Base-by-base conservation (phyloP, 768 basidiomycete genomes). In the Xerocomellus intermedius region DNA sequence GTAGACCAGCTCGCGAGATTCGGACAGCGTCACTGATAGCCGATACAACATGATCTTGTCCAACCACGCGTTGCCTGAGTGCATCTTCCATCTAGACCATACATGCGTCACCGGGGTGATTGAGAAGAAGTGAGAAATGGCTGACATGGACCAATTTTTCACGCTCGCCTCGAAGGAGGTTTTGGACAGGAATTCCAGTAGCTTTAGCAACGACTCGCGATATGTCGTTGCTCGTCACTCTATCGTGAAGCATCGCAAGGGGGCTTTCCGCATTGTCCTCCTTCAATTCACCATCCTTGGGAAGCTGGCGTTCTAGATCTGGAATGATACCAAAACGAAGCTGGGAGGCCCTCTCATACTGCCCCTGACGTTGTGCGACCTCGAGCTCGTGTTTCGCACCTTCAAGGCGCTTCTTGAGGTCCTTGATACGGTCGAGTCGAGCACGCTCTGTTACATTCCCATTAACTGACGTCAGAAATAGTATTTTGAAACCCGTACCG, bases 181-280 rank as follows among this genome's bases (percentile, higher is more conserved):
- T 94, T 70, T 91, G 84, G 2, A 95, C 92, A 0, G 94, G 94
- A 26, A 96, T 94, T 7, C 94, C 94, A 1, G 94, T 97, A 0
- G 89, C 80, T 65, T 87, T 89, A 8, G 91, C 91, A 4, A 95
- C 88, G 21, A 95, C 94, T 3, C 89, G 78, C 2, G 94, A 84
- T 46, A 96, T 94, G 68, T 95, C 92, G 62, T 84, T 85, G n/a
- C 86, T 86, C 8, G 89, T 94, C 8, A 97, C 91, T 38, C 91
- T 78, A 57, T 94, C 93, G 60, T 93, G 86, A 33, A 95, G 75
- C 81, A 90, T 88, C 13, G 79, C 70, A 36, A 86, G 70, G 33
- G 83, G 81, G 26, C 70, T 63, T 9, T 62, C 67, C 32, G 69
- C 57, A 17, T 53, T 69, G n/a, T 73, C 79, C n/a, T 79, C 79